Base-by-base conservation (phyloP, 352 stramenopile genomes). In the Pythium guiyangense region DNA sequence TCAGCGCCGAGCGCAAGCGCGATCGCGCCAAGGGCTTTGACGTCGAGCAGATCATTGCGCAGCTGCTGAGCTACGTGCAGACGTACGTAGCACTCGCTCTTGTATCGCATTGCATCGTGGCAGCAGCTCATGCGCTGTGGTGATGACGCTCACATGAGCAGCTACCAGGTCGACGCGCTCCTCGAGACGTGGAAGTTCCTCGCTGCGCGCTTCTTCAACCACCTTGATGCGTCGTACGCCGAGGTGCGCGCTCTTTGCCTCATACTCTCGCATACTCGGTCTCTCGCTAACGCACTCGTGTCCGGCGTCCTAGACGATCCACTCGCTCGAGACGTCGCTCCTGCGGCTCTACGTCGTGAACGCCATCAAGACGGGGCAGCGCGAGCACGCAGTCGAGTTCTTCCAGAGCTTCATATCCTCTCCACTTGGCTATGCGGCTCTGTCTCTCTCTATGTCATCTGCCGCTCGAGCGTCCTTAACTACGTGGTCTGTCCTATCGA, bases 161-260 rank as follows among this genome's bases (percentile, higher is more conserved):
- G 81, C 46, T 90, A 83, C 68, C 77, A 89, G 54, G 64, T 93
- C 27, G 84, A 91, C 63, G 59, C 70, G n/a, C 67, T 93, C 34
- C 54, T 91, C 57, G 84, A 93, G 52, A 84, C 76, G 42, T 93
- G 84, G 84, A 80, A 82, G 39, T 93, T 93, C 57, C 72, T 93
- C 49, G 75, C 64, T 5, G 84, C 84, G 37, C 67, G 84, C 27
- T 93, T 93, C 65, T 93, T 93, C 59, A 79, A 80, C 57, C 79
- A 87, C 18, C 63, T 93, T 34, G 84, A 91, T 54, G 76, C 67
- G 9, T 89, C 80, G n/a, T 91, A 89, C 49, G 63, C 73, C 0
- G 65, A 65, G 43, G 83, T 93, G 70, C 44, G 51, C 56, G 25
- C 11, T 17, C n/a, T 17, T 29, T 10, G 40, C 29, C 31, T 47